phyloP scores from a whole-genome alignment of 108 stramenopile species.

The Pseudonitzschia delicatissima region DNA sequence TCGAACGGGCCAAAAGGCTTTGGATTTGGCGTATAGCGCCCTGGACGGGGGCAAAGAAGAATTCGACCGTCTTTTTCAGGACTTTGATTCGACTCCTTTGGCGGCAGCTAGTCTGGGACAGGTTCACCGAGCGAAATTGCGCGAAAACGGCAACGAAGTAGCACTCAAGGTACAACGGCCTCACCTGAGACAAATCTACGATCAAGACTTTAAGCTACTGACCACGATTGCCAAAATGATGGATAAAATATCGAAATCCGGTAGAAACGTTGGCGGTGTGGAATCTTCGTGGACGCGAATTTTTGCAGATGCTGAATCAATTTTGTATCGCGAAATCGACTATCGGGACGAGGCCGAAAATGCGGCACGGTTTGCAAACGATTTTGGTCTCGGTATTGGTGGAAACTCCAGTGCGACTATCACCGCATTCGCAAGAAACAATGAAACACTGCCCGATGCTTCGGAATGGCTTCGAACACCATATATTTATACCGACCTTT shows the following conservation, averaged over 20 bases:
- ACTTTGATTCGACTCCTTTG: slow-evolving; percentile 81
- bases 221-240: slow-evolving; percentile 69
- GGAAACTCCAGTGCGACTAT: slow-evolving; percentile 42
- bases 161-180: slow-evolving; percentile 93
- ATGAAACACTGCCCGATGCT: slow-evolving; percentile 60
- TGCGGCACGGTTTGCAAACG: slow-evolving; percentile 74
- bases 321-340: slow-evolving; percentile 95
- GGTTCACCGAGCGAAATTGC: slow-evolving; percentile 83
- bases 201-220: slow-evolving; percentile 85
- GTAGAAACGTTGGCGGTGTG: slow-evolving; percentile 63
- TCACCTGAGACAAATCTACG: slow-evolving; percentile 78
- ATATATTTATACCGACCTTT: slow-evolving; percentile 63
- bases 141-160: slow-evolving; percentile 54
- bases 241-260: slow-evolving; percentile 49
- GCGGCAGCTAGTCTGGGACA: slow-evolving; percentile 89
- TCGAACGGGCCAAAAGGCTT: slow-evolving; percentile 71
- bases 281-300: slow-evolving; percentile 81
- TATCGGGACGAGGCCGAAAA: slow-evolving; percentile 93
- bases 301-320: slow-evolving; percentile 84
- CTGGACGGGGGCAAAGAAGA: slow-evolving; percentile 48
- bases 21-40: slow-evolving; percentile 71
- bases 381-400: slow-evolving; percentile 83
- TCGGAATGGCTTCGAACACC: slow-evolving; percentile 79
- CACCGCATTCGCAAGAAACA: slow-evolving; percentile 60
- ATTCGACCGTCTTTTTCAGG: slow-evolving; percentile 64